phyloP scores from a whole-genome alignment of 192 early-diverging fungal species.

The Obelidium mucronatum region DNA sequence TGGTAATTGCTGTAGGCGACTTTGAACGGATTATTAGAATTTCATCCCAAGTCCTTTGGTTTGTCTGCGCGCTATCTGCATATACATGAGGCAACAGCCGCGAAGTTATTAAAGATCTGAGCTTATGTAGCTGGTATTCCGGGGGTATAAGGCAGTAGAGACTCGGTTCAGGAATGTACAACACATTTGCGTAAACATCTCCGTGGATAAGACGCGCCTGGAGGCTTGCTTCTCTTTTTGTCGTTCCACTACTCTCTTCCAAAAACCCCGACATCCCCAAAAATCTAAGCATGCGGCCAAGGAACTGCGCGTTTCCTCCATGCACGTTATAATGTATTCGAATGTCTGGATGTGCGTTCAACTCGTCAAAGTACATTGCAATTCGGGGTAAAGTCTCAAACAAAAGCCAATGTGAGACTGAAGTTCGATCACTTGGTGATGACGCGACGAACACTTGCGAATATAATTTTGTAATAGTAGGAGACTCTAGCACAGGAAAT shows the following conservation, averaged over 20 bases:
- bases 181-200: neutral
- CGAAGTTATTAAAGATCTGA: no score
- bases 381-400: constrained; percentile 17
- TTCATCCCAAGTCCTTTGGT: no score
- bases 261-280: no score
- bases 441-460: constrained; percentile 12
- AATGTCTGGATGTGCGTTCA: constrained; percentile 4
- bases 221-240: no score
- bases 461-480: no score
- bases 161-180: constrained; percentile 18
- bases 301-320: neutral
- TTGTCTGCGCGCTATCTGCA: no score
- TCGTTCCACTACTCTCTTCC: no score
- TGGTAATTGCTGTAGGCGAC: neutral
- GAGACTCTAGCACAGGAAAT: neutral
- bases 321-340: neutral
- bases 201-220: neutral
- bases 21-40: no score
- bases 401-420: neutral
- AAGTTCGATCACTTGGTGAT: neutral
- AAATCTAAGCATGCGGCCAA: neutral
- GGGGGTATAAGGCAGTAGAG: constrained; percentile 1
- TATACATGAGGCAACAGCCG: no score
- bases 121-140: constrained; percentile 15
- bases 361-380: constrained; percentile 6